Conservation (phyloP, 129 eudicot species). For the Flaveria trinervia region DNA sequence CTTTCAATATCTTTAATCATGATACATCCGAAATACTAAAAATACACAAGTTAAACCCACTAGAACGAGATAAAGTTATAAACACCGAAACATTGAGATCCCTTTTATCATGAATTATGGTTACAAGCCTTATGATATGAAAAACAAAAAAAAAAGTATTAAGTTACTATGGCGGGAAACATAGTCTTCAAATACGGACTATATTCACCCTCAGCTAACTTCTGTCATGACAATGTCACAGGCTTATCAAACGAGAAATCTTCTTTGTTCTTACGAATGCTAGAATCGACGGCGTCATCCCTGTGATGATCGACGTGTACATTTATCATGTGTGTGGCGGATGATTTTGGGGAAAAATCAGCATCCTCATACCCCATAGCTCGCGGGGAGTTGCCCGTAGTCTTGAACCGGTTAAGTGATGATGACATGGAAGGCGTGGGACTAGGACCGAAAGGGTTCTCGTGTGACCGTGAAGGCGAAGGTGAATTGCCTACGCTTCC, state of each 20-base stretch:
- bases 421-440: slow-evolving; percentile 52
- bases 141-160: slow-evolving; percentile 11
- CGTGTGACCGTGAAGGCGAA: slow-evolving; percentile 35
- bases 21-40: too few relatives aligned
- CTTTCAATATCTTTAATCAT: too few relatives aligned
- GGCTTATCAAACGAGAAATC: slow-evolving; percentile 68
- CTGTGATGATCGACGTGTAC: slow-evolving; percentile 40
- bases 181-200: slow-evolving; percentile 33
- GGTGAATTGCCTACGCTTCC: slow-evolving; percentile 41
- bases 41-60: too few relatives aligned
- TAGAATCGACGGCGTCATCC: slow-evolving; percentile 32
- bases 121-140: background rate
- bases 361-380: slow-evolving; percentile 33
- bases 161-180: slow-evolving; percentile 20
- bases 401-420: slow-evolving; percentile 63
- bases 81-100: too few relatives aligned
- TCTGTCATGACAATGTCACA: slow-evolving; percentile 15
- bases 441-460: slow-evolving; percentile 30
- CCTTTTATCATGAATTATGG: background rate
- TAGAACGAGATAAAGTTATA: too few relatives aligned
- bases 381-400: slow-evolving; percentile 64
- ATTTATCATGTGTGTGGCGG: slow-evolving; percentile 38
- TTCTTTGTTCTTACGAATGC: slow-evolving; percentile 35
- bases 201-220: slow-evolving; percentile 11
- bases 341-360: slow-evolving; percentile 35